Evolutionary conservation across 352 stramenopile genomes (phyloP), one percentile per base, ranked within the genome.

Genomic region (Pythium chondricola): DNA sequence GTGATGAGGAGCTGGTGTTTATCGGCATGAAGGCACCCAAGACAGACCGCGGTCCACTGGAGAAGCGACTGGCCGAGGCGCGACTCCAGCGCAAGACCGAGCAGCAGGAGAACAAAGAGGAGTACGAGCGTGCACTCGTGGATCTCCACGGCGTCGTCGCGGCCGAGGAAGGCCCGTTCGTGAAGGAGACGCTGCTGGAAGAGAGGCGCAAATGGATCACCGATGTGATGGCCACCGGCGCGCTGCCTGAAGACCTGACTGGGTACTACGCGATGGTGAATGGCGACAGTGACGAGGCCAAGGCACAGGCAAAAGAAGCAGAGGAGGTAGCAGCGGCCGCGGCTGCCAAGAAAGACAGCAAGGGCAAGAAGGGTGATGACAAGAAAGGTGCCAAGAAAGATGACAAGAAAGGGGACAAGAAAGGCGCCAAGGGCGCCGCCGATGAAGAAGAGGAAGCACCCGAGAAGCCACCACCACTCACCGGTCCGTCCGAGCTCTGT

Each of bases 151-250:
- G 80, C 4, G 72, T 83, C 13, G 81, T 93, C 1, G 58, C 58
- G 1, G 56, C 73, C 36, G 90, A 98, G 56, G 93, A 98, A 58
- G 90, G 93, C 0, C 91, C 92, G 40, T 85, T 95, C 44, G 97
- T 97, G 82, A 83, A 93, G 57, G 88, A 95, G 54, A 77, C 74
- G 38, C 73, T 97, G 67, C 70, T 95, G 20, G 88, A 97, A 42
- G 89, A 96, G 57, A 67, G 90, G n/a, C 88, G 88, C 18, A 66
- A 77, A 32, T 98, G 91, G 93, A 89, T 98, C 52, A 97, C 88
- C 4, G 81, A 97, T 21, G 69, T 95, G 47, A 94, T 97, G 61
- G 83, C 83, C 47, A 66, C 80, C 45, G 69, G 82, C 0, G 58
- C 85, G 24, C 67, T 97, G 31, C 90, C 90, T 0, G 91, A 97